Evolutionary conservation across 148 eudicot genomes (phyloP).

Genomic region (Cornus florida): DNA sequence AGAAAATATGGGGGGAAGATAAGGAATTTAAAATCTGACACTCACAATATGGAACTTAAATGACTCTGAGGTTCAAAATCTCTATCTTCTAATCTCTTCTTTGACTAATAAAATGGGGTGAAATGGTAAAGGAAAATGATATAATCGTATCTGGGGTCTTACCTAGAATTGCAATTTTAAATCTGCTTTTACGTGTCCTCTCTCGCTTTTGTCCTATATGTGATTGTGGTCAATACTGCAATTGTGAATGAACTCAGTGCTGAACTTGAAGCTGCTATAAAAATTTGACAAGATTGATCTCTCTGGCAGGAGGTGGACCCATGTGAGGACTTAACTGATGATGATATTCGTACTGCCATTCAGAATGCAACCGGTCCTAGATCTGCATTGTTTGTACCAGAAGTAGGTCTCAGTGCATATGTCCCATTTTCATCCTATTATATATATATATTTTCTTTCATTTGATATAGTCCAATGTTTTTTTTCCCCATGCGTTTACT

Average conservation of each 20-base stretch:
- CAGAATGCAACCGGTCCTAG: slow-evolving; percentile 98
- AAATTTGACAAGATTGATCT: slow-evolving; percentile 3
- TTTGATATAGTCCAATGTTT: background rate
- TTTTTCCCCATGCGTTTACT: background rate
- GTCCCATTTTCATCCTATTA: background rate
- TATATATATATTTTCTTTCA: background rate
- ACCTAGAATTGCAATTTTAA: background rate
- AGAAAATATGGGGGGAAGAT: background rate
- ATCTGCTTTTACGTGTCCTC: background rate
- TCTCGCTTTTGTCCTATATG: background rate
- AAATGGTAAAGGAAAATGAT: background rate
- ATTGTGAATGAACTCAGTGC: slow-evolving; percentile 1
- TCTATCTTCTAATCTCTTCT: background rate
- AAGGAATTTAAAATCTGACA: background rate
- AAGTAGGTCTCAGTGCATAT: slow-evolving; percentile 49
- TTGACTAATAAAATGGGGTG: background rate
- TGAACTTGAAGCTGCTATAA: background rate
- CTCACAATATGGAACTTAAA: background rate
- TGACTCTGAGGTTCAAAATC: background rate
- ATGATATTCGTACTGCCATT: slow-evolving; percentile 93
- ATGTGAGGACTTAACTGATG: slow-evolving; percentile 92
- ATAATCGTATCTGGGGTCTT: background rate
- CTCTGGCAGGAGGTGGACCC: slow-evolving; percentile 89
- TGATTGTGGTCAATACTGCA: background rate
- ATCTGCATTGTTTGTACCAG: slow-evolving; percentile 94